These are phyloP conservation scores for Theileria equi DNA, from an alignment of 169 alveolate genomes.

Conservation along the genomic window DNA sequence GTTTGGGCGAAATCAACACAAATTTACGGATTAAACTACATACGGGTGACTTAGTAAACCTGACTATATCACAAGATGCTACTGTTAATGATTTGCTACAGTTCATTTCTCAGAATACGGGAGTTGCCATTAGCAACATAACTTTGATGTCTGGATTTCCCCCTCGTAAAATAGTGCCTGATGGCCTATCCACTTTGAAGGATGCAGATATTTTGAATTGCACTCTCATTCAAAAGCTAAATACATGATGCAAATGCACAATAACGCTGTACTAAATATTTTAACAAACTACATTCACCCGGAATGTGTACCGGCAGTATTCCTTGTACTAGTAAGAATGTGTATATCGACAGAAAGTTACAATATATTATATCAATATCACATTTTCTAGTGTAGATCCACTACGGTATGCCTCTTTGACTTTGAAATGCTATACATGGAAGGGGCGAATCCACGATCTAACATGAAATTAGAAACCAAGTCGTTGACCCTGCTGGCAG, in stretches of 20 bases:
- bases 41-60: constrained; percentile 12
- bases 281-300: no score
- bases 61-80: constrained; percentile 26
- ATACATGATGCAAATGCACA: no score
- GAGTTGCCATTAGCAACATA: background rate
- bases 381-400: constrained; percentile 6
- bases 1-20: constrained; percentile 8
- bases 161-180: constrained; percentile 13
- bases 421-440: constrained; percentile 18
- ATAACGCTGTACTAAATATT: no score
- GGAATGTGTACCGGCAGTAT: no score
- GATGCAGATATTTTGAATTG: constrained; percentile 40
- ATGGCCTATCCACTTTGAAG: constrained; percentile 25
- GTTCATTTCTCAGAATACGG: constrained; percentile 9
- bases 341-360: background rate
- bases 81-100: constrained; percentile 40
- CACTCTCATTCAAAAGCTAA: constrained; percentile 28
- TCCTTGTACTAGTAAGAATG: no score
- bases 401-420: constrained; percentile 23
- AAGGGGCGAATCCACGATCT: constrained; percentile 30
- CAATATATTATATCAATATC: background rate
- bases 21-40: constrained; percentile 12
- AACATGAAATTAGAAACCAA: constrained; percentile 35
- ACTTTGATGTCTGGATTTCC: constrained; percentile 44
- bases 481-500: constrained; percentile 12